Evolutionary conservation across 2,329 filamentous ascomycete species (phyloP).

Genomic region (Alternaria sp.): DNA sequence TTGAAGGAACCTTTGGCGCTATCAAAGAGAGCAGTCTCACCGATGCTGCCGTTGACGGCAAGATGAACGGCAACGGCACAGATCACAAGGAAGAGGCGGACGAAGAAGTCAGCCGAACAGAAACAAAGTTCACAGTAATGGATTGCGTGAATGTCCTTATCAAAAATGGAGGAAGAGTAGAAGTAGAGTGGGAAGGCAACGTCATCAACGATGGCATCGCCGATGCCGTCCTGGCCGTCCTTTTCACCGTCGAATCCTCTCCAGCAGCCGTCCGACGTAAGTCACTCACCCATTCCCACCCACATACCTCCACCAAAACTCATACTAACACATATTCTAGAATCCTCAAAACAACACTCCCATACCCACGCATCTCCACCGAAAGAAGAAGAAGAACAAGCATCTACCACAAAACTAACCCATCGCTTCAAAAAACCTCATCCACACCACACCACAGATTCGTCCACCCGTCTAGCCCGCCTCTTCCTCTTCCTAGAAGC

Average conservation of each 20-base stretch:
- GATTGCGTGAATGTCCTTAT: constrained; percentile 87
- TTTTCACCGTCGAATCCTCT: constrained; percentile 91
- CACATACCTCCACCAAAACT: constrained; percentile 3
- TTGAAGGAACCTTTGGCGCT: constrained; percentile 91
- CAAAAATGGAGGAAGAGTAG: constrained; percentile 77
- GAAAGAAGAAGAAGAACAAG: constrained; percentile 11
- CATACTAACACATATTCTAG: constrained; percentile 31
- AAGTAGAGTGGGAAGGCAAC: constrained; percentile 97
- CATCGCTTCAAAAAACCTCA: constrained; percentile 61
- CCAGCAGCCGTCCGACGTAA: constrained; percentile 92
- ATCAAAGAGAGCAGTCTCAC: constrained; percentile 60
- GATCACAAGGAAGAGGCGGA: constrained; percentile 65
- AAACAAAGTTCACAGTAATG: constrained; percentile 75
- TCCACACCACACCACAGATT: constrained; percentile 74
- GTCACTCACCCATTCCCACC: constrained; percentile 39
- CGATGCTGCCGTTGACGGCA: constrained; percentile 45
- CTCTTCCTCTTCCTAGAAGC: constrained; percentile 97
- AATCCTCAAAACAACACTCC: constrained; percentile 50
- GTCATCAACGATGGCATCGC: constrained; percentile 97
- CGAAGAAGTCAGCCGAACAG: constrained; percentile 68
- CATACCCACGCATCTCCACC: constrained; percentile 31
- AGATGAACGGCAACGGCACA: constrained; percentile 51
- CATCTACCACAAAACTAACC: constrained; percentile 20
- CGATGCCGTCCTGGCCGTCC: constrained; percentile 93
- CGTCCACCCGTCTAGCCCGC: constrained; percentile 80